phyloP scores from a whole-genome alignment of 148 eudicot genomes.

The Nepenthes gracilis region DNA sequence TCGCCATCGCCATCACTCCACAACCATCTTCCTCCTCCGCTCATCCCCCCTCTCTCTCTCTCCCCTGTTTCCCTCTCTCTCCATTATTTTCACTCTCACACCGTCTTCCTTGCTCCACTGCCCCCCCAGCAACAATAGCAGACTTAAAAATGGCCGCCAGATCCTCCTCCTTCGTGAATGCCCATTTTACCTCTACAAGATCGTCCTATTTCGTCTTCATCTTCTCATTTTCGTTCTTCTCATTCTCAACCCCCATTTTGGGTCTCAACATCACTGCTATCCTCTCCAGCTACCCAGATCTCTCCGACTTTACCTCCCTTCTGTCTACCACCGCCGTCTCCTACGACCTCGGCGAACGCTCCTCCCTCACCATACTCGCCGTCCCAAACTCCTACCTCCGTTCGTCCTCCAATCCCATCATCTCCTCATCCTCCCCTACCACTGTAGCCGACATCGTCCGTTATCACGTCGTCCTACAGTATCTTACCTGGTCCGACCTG shows the following conservation, averaged over 20 bases:
- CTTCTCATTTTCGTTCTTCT: constrained; percentile 4
- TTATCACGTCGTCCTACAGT: constrained; percentile 66
- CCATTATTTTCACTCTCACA: no score
- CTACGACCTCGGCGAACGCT: constrained; percentile 40
- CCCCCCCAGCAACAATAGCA: no score
- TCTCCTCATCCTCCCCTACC: constrained; percentile 16
- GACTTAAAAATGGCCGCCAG: no score
- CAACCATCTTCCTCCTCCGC: no score
- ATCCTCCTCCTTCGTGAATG: constrained; percentile 6
- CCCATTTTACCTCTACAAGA: constrained; percentile 29
- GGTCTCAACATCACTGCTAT: constrained; percentile 37
- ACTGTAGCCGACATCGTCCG: constrained; percentile 70
- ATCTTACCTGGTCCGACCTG: constrained; percentile 61
- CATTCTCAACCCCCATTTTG: constrained; percentile 1
- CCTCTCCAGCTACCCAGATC: constrained; percentile 55
- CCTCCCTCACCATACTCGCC: constrained; percentile 73
- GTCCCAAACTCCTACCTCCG: constrained; percentile 66
- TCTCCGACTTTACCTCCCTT: constrained; percentile 57
- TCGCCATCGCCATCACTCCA: no score
- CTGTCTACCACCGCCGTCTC: constrained; percentile 46
- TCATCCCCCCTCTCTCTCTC: no score
- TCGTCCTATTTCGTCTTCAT: constrained; percentile 22
- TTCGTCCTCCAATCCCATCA: constrained; percentile 7
- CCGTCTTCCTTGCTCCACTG: no score
- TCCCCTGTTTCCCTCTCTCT: no score